Percentiles rank a stretch among this genome's conserved stretches.
Conservation (phyloP, 2,329 filamentous ascomycete genomes). For the Curvularia verruculosa region DNA sequence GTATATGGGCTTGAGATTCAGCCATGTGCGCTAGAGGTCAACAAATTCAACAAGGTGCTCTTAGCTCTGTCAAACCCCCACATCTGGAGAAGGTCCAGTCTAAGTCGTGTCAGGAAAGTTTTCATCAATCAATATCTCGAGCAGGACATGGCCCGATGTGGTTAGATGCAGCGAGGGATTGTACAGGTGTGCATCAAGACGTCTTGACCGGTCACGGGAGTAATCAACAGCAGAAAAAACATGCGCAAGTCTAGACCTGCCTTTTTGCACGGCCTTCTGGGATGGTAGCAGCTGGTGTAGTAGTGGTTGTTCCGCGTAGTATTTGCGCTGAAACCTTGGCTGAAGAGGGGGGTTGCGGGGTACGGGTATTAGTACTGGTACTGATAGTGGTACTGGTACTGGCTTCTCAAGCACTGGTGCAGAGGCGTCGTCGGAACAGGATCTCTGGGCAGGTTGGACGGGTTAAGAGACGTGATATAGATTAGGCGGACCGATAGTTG, state of each 20-base stretch:
- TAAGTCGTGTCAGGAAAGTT: too few relatives aligned
- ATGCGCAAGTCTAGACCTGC: neutral
- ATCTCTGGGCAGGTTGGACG: neutral
- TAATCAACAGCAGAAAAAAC: neutral
- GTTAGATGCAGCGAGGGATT: neutral
- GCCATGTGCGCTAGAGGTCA: neutral
- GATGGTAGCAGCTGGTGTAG: neutral
- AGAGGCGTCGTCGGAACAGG: neutral
- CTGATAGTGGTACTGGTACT: neutral
- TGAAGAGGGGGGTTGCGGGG: neutral
- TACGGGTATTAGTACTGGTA: too few relatives aligned
- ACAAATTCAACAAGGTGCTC: neutral
- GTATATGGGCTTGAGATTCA: neutral
- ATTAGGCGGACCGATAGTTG: neutral
- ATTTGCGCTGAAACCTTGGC: neutral
- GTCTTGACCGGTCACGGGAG: neutral
- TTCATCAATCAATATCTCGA: too few relatives aligned
- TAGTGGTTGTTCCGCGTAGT: too few relatives aligned
- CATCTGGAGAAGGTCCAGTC: neutral
- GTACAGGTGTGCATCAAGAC: neutral
- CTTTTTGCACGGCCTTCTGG: neutral
- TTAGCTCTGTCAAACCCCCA: neutral
- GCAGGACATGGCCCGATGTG: neutral
- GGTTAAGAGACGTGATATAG: neutral
- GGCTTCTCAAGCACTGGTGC: neutral